phyloP scores from a whole-genome alignment of 2,329 filamentous ascomycete species.

The Colletotrichum simmondsii region DNA sequence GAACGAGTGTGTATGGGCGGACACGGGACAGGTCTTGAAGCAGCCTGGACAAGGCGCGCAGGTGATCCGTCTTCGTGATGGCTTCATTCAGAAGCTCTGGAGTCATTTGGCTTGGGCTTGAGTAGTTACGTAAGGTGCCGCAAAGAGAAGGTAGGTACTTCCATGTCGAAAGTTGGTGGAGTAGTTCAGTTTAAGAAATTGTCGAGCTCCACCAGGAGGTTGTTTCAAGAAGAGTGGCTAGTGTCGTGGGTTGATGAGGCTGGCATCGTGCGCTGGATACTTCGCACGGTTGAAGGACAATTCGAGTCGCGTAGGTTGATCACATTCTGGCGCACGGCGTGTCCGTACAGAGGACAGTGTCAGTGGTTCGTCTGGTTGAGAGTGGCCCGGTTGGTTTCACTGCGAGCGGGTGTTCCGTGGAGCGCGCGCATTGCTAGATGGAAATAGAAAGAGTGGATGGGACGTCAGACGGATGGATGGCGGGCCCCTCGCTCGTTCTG shows the following conservation, averaged over 20 bases:
- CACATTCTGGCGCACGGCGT: not conserved
- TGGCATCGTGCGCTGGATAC: not conserved
- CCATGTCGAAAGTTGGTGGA: not conserved
- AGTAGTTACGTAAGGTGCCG: not conserved
- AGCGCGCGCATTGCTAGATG: not conserved
- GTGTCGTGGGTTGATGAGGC: not conserved
- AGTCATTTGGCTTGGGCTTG: not conserved
- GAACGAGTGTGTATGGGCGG: too few relatives aligned
- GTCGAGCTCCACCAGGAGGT: not conserved
- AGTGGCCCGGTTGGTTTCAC: not conserved
- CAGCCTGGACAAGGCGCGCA: not conserved
- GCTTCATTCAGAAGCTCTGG: not conserved
- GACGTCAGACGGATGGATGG: too few relatives aligned
- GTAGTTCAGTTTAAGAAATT: not conserved
- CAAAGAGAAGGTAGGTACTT: not conserved
- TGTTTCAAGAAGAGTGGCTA: not conserved
- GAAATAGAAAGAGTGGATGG: not conserved
- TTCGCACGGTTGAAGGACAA: not conserved
- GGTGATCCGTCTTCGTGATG: not conserved
- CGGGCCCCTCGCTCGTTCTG: too few relatives aligned
- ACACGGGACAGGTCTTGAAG: too few relatives aligned
- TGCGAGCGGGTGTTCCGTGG: not conserved
- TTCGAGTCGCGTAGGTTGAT: not conserved
- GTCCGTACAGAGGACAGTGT: not conserved
- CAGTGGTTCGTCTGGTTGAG: not conserved